A percentile compares a stretch with the other conserved stretches of the same genome.
These are phyloP conservation scores for Medicago ruthenica DNA, from an alignment of 306 rosid genomes.

Conservation along the genomic window DNA sequence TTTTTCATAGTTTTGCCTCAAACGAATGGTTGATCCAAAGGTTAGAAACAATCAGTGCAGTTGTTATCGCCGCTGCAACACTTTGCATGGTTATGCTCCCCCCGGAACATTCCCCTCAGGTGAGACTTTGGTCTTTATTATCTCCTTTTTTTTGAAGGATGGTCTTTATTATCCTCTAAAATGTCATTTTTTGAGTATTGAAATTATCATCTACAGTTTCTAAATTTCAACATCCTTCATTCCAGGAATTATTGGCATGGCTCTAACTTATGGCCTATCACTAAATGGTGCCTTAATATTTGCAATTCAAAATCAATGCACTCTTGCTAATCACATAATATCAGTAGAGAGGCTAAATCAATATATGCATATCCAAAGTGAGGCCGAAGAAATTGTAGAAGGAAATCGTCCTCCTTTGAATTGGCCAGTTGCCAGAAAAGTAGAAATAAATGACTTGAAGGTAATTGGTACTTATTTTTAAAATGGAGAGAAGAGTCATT, in stretches of 20 bases:
- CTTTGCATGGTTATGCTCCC: constrained; percentile 75
- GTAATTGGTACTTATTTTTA: constrained; percentile 34
- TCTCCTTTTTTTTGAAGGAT: too few relatives aligned
- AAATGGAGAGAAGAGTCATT: background rate
- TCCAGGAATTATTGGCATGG: constrained; percentile 84
- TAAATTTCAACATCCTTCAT: background rate
- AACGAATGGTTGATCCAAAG: constrained; percentile 76
- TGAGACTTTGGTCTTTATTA: constrained; percentile 24
- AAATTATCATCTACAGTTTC: too few relatives aligned
- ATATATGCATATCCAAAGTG: constrained; percentile 75
- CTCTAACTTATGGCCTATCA: constrained; percentile 85
- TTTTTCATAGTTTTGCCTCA: constrained; percentile 65
- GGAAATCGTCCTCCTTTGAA: constrained; percentile 61
- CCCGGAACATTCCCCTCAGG: constrained; percentile 66
- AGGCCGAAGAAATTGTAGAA: constrained; percentile 71
- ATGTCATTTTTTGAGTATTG: background rate
- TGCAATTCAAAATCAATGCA: constrained; percentile 74
- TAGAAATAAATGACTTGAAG: constrained; percentile 71
- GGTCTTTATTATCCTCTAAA: too few relatives aligned
- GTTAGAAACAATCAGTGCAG: constrained; percentile 62
- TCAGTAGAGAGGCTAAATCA: constrained; percentile 83
- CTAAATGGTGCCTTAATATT: constrained; percentile 59
- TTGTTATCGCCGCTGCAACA: constrained; percentile 61
- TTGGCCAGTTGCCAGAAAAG: constrained; percentile 76
- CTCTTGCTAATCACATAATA: constrained; percentile 66